Conservation (phyloP, 768 basidiomycete species). For the Lactifluus piperatus region DNA sequence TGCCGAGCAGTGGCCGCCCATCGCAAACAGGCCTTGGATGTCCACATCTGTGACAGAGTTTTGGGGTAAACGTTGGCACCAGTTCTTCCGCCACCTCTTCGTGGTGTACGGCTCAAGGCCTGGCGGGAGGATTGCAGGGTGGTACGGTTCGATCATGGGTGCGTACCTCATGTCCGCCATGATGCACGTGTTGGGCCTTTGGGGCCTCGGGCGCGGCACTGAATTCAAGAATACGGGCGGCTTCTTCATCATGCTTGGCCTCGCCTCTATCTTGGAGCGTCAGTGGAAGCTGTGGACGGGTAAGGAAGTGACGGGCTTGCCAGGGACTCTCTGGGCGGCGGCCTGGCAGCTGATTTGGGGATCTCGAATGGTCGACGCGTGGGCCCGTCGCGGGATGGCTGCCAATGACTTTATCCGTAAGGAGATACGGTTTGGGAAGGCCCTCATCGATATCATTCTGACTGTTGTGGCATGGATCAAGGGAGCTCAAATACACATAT, state of each 20-base stretch:
- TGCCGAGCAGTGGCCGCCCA: constrained; percentile 31
- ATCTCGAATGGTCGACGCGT: constrained; percentile 13
- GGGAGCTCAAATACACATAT: neutral
- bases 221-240: constrained; percentile 37
- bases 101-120: constrained; percentile 28
- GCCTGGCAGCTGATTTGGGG: constrained; percentile 41
- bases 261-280: constrained; percentile 44
- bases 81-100: constrained; percentile 29
- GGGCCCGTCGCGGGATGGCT: constrained; percentile 15
- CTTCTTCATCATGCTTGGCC: constrained; percentile 52
- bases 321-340: constrained; percentile 46
- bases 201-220: constrained; percentile 51
- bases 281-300: constrained; percentile 39
- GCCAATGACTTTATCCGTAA: constrained; percentile 8
- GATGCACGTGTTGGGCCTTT: constrained; percentile 50
- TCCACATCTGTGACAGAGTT: constrained; percentile 33
- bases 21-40: constrained; percentile 30
- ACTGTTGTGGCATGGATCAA: neutral
- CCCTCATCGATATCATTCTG: neutral
- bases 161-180: constrained; percentile 52
- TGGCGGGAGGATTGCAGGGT: constrained; percentile 37
- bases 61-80: constrained; percentile 36
- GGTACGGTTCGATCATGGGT: constrained; percentile 43
- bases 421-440: constrained; percentile 10
- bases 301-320: constrained; percentile 36